These are phyloP conservation scores for Kodamaea sp. DNA, from an alignment of 1,139 yeast species.

Conservation along the genomic window DNA sequence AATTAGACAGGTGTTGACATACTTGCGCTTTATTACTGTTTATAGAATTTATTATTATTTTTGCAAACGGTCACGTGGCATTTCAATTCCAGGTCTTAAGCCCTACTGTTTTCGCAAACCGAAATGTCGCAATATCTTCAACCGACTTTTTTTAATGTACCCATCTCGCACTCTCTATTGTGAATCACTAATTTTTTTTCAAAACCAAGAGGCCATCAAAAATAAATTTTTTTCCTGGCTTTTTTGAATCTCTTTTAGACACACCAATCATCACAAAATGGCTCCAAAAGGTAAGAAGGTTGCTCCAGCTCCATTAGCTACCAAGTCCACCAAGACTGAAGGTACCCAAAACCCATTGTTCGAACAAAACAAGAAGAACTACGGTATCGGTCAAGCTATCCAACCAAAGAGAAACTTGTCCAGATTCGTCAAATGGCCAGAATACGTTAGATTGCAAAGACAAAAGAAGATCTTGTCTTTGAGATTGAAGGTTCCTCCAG, in stretches of 20 bases:
- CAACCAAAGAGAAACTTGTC: conserved; percentile 96
- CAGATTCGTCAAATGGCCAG: conserved; percentile 98
- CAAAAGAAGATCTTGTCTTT: conserved; percentile 92
- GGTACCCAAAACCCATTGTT: conserved; percentile 54
- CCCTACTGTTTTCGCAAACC: too few species aligned
- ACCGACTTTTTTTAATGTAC: too few species aligned
- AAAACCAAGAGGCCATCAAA: too few species aligned
- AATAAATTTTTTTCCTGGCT: not conserved
- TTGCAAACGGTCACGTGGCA: too few species aligned
- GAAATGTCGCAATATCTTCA: too few species aligned
- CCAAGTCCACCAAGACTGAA: conserved; percentile 30
- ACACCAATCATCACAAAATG: conserved; percentile 23
- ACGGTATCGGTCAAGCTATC: conserved; percentile 92
- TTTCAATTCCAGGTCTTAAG: too few species aligned
- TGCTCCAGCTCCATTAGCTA: conserved; percentile 49
- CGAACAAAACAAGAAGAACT: conserved; percentile 87
- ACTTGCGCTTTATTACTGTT: too few species aligned
- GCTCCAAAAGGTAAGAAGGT: conserved; percentile 54
- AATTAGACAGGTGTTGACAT: too few species aligned
- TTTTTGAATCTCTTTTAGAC: conserved; percentile 5
- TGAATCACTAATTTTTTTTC: too few species aligned
- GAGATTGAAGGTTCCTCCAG: conserved; percentile 98
- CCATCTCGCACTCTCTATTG: too few species aligned
- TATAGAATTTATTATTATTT: too few species aligned
- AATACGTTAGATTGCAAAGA: conserved; percentile 94